Base-by-base conservation (phyloP, 352 stramenopile species). In the Halophytophthora batemanensis region DNA sequence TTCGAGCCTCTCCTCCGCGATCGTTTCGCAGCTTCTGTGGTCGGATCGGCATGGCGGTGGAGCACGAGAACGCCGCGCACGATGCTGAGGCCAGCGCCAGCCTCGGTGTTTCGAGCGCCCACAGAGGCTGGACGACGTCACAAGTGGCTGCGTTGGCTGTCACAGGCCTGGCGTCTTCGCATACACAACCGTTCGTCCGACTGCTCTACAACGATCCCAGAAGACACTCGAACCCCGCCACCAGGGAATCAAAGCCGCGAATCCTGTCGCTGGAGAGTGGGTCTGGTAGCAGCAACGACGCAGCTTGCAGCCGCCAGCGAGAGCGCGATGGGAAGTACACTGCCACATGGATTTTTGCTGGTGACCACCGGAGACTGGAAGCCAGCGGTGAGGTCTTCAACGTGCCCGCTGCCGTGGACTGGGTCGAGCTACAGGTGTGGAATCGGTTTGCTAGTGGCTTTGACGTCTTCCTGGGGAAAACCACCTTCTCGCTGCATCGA, bases 351-450 rank as follows among this genome's bases (percentile, higher is more conserved):
- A 23, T n/a, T 0, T 29, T 45, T 13, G 11, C 19, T 10, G 41
- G 23, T 11, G 18, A 49, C 25, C 37, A n/a, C 6, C n/a, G 29
- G 13, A 23, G 38, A 35, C 3, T 14, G 17, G 3, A 29, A 14
- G n/a, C 36, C 29, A 34, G 37, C 46, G 52, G 53, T 38, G 19
- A 62, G 34, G 22, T 59, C 4, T 66, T 66, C 33, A 50, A 67
- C 36, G 41, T 82, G 15, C 71, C 73, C 10, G n/a, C 59, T 0
- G 56, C 38, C 6, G 56, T 76, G 7, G 47, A 82, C 12, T 77
- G 47, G 50, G 47, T 87, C 45, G 70, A 87, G 35, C 37, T 87
- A 2, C 72, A 90, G 50, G 43, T 86, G 14, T 90, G 79, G 79
- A 87, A 87, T 51, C 64, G 54, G 3, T 86, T 87, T 42, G 50